Percentiles rank a stretch among this genome's conserved stretches.
phyloP scores from a whole-genome alignment of 352 stramenopile species.

The Halophytophthora polymorphica region DNA sequence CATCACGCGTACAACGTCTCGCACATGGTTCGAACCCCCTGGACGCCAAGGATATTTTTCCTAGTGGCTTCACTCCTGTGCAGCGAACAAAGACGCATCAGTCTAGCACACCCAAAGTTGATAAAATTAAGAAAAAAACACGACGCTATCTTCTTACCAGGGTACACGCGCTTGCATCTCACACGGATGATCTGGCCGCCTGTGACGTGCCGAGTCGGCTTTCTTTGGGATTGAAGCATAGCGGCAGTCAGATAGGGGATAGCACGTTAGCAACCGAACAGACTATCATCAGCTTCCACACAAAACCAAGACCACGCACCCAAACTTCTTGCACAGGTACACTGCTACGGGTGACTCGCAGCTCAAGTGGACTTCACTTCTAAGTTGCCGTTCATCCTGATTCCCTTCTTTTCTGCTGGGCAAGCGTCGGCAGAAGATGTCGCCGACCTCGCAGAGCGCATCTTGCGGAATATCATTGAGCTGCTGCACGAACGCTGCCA shows the following conservation, averaged over 20 bases:
- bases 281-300: neutral
- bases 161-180: constrained; percentile 35
- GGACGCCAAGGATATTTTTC: too few species aligned
- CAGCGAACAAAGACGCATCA: too few species aligned
- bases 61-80: too few species aligned
- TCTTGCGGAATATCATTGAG: constrained; percentile 36
- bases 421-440: constrained; percentile 21
- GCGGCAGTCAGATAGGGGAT: neutral
- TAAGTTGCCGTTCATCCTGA: constrained; percentile 10
- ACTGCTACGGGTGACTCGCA: constrained; percentile 46
- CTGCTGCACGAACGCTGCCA: constrained; percentile 48
- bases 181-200: constrained; percentile 55
- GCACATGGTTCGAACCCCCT: too few species aligned
- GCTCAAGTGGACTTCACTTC: constrained; percentile 32
- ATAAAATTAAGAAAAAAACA: neutral
- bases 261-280: neutral
- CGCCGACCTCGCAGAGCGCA: constrained; percentile 52
- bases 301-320: constrained; percentile 11
- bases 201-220: constrained; percentile 35
- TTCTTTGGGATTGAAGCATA: constrained; percentile 10
- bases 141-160: constrained; percentile 5
- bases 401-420: neutral
- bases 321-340: constrained; percentile 64
- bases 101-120: neutral
- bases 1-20: too few species aligned